Evolutionary conservation across 2,329 filamentous ascomycete species (phyloP).

Genomic region (Parastagonospora avenae): DNA sequence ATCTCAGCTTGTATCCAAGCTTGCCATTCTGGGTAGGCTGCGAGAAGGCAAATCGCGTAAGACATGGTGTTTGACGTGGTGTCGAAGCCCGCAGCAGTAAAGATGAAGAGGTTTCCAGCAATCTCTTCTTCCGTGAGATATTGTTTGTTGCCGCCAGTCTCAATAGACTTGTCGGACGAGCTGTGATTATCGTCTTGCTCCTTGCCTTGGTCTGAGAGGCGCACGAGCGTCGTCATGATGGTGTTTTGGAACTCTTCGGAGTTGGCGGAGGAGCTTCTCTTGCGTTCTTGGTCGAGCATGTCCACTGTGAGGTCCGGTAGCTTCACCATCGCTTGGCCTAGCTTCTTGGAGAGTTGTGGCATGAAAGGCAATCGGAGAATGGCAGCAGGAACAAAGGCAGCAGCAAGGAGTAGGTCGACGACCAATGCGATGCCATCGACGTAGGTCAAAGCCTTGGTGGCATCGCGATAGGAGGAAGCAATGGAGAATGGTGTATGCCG

Average conservation of each 20-base stretch:
- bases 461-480: background rate
- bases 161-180: background rate
- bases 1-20: slow-evolving; percentile 58
- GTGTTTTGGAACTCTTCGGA: background rate
- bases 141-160: background rate
- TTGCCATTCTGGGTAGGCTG: slow-evolving; percentile 56
- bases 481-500: slow-evolving; percentile 1
- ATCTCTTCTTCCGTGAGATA: slow-evolving; percentile 20
- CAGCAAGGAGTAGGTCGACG: background rate
- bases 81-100: slow-evolving; percentile 26
- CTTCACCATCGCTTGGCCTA: background rate
- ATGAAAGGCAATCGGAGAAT: slow-evolving; percentile 4
- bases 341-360: background rate
- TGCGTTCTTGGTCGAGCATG: background rate
- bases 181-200: background rate
- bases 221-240: slow-evolving; percentile 3
- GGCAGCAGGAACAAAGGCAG: slow-evolving; percentile 5
- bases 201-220: background rate
- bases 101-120: slow-evolving; percentile 26
- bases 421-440: background rate
- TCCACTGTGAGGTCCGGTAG: background rate
- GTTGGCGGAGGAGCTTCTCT: background rate
- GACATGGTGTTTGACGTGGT: slow-evolving; percentile 54
- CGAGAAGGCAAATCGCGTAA: slow-evolving; percentile 53
- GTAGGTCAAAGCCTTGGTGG: background rate